Evolutionary conservation across 169 alveolate genomes (phyloP).

Genomic region (Babesia bigemina): DNA sequence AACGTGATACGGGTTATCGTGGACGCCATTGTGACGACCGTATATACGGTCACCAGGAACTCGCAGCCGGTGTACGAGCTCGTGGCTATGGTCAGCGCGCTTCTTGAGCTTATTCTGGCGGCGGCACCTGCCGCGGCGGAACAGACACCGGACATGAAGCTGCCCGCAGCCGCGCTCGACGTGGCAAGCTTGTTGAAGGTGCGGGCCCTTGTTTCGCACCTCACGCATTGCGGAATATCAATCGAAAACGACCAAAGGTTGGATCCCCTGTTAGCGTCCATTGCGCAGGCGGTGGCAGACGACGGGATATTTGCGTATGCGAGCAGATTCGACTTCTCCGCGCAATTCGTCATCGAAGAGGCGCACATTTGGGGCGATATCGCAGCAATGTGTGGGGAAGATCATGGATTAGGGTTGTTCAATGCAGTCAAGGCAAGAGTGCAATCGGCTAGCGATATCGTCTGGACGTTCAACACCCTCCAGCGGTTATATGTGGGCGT

Average conservation of each 20-base stretch:
- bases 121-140: neutral
- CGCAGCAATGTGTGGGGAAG: neutral
- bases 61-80: slow-evolving; percentile 21
- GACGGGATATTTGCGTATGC: slow-evolving; percentile 2
- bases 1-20: slow-evolving; percentile 10
- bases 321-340: slow-evolving; percentile 1
- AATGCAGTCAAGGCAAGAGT: slow-evolving; percentile 6
- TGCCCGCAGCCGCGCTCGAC: slow-evolving; percentile 1
- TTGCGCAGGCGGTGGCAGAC: neutral
- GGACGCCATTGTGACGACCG: slow-evolving; percentile 20
- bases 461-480: slow-evolving; percentile 30
- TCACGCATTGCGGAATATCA: slow-evolving; percentile 14
- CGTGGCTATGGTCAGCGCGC: neutral
- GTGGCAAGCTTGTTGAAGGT: slow-evolving; percentile 21
- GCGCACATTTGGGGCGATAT: slow-evolving; percentile 15
- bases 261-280: slow-evolving; percentile 1
- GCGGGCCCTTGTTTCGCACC: neutral
- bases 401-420: neutral
- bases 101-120: slow-evolving; percentile 2
- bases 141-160: neutral
- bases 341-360: neutral
- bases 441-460: slow-evolving; percentile 19
- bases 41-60: neutral
- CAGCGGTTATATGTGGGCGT: slow-evolving; percentile 18
- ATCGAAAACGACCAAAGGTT: slow-evolving; percentile 3